Evolutionary conservation across 2,329 filamentous ascomycete species (phyloP), one percentile per base, ranked within the genome.

Genomic region (Corinectria fuckeliana): DNA sequence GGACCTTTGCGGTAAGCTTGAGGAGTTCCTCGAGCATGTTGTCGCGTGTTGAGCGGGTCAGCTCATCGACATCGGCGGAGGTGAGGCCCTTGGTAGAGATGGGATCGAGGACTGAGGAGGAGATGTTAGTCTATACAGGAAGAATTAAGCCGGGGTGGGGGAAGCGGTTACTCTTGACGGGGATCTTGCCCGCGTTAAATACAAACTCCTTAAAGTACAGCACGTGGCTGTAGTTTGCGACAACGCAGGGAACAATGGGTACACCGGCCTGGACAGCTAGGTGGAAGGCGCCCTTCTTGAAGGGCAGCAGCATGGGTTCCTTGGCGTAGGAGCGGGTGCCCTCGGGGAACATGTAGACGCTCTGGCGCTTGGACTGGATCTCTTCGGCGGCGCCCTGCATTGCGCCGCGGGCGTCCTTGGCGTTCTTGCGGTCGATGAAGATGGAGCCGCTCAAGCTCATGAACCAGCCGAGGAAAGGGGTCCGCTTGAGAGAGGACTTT

Each of bases 251-350:
- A 3, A 99, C 89, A 69, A 99, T 91, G 23, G 93, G 93, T 5
- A 97, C 95, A 66, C 92, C 91, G 2, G 94, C 94, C 81, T 98
- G 91, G 18, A 99, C 87, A 44, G 95, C 95, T 30, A 99, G 84
- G 76, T 99, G 94, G 78, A 99, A 99, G 45, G 94, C 95, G 60
- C 95, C 95, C 82, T 99, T 99, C 81, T 99, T 99, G 84, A 98
- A 99, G n/a, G 93, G 91, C 54, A 98, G 81, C 70, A 99, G 79
- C 59, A 84, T 86, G 2, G 95, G 91, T 54, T 93, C 88, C 69
- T 90, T 87, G 57, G 91, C 85, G 79, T 98, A 97, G 75, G 91
- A 96, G 67, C 95, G 86, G 1, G 95, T 99, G 50, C 95, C 95
- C 80, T 99, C 95, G 59, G 91, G 90, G 77, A 94, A 94, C 79